phyloP scores from a whole-genome alignment of 139 green algal genomes.

The Closterium sp. region DNA sequence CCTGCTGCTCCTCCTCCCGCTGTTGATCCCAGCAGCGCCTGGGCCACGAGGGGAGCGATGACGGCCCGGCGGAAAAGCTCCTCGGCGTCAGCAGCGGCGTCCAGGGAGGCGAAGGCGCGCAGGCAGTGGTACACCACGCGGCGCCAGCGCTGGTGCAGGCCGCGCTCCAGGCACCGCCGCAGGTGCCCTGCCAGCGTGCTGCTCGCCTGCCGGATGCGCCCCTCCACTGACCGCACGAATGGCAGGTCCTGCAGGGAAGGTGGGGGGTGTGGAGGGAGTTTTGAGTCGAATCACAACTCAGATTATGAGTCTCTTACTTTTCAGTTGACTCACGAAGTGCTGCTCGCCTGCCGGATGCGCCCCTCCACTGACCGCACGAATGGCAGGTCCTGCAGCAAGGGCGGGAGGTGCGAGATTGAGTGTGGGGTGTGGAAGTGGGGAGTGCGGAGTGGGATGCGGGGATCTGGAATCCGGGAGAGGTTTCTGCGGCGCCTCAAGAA shows the following conservation, averaged over 20 bases:
- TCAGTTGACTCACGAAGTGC: no score
- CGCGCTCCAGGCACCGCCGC: slow-evolving; percentile 26
- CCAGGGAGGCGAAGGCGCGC: slow-evolving; percentile 76
- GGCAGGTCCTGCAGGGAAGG: slow-evolving; percentile 62
- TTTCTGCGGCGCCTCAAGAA: no score
- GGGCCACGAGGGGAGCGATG: slow-evolving; percentile 67
- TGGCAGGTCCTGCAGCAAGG: slow-evolving; percentile 61
- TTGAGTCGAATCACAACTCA: neutral
- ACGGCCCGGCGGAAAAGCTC: slow-evolving; percentile 63
- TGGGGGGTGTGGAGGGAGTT: neutral
- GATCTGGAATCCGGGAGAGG: no score
- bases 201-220: slow-evolving; percentile 61
- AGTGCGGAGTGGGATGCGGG: slow-evolving; percentile 47
- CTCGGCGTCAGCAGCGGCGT: slow-evolving; percentile 61
- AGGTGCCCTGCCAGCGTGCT: slow-evolving; percentile 61
- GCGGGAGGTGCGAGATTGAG: no score
- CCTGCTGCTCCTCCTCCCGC: neutral
- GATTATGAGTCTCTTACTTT: no score
- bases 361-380: slow-evolving; percentile 72
- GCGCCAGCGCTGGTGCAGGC: slow-evolving; percentile 41
- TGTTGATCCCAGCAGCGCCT: neutral
- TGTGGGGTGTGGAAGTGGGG: no score
- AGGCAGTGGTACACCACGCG: slow-evolving; percentile 69
- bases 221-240: slow-evolving; percentile 71
- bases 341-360: slow-evolving; percentile 60